Percentiles rank a stretch among this genome's conserved stretches.
Evolutionary conservation across 202 grass and related monocot genomes (phyloP).

Genomic region (Saccharum hybrid): DNA sequence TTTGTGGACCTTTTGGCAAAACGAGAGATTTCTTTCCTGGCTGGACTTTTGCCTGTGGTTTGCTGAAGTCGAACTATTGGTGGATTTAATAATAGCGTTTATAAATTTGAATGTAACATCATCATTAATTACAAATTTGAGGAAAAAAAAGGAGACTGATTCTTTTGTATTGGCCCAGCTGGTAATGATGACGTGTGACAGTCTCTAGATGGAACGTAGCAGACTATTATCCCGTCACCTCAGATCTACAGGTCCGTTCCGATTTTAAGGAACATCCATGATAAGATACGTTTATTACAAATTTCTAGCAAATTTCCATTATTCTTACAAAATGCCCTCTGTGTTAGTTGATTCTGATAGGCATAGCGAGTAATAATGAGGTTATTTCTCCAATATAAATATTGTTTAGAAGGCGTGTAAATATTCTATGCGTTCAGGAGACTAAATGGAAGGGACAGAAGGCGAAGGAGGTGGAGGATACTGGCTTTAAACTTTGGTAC

Average conservation of each 20-base stretch:
- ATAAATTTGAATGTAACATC: conserved; percentile 37
- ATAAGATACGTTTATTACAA: conserved; percentile 43
- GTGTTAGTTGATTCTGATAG: conserved; percentile 9
- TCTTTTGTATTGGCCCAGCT: conserved; percentile 76
- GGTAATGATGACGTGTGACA: conserved; percentile 85
- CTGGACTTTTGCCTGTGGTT: not conserved
- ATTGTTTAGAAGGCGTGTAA: not conserved
- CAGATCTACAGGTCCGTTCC: conserved; percentile 68
- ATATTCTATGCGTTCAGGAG: too few species aligned
- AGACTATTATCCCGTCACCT: conserved; percentile 63
- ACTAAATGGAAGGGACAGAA: too few species aligned
- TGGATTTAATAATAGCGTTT: conserved; percentile 23
- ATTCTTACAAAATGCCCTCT: conserved; percentile 17
- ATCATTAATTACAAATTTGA: conserved; percentile 45
- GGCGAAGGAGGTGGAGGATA: too few species aligned
- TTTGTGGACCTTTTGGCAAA: not conserved
- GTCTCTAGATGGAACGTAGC: conserved; percentile 62
- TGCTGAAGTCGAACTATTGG: conserved; percentile 16
- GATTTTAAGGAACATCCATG: conserved; percentile 50
- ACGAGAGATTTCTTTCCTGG: conserved; percentile 5
- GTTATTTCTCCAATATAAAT: conserved; percentile 32
- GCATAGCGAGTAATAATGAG: conserved; percentile 2
- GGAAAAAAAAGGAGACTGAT: conserved; percentile 65
- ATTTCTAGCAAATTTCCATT: conserved; percentile 32
- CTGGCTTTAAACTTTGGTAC: too few species aligned